Base-by-base conservation (phyloP, 1,284 basidiomycete species). In the Porogramme epimiltina region DNA sequence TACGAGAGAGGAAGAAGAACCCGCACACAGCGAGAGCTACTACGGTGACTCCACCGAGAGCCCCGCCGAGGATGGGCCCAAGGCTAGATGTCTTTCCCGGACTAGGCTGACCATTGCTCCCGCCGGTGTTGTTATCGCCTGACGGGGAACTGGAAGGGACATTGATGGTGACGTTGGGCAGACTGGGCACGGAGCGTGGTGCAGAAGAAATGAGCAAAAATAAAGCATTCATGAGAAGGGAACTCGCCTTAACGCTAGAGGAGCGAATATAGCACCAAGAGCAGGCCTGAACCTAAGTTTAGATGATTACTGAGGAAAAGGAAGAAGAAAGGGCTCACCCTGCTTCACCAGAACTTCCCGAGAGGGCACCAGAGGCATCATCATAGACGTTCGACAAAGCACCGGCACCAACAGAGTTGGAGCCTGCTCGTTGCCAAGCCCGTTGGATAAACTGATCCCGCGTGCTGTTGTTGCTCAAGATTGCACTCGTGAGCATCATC, bases 191-290 rank as follows among this genome's bases (percentile, higher is more conserved):
- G n/a, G n/a, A 6, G 33, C 20, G 43, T 61, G 60, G 9, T 54
- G 54, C 18, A 15, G 44, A 39, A 63, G n/a, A 18, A 26, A 58
- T 60, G 47, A n/a, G 40, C 26, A 20, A 9, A 23, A 16, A 37
- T 9, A 18, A n/a, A 13, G 8, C 13, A 13, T 8, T 9, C 8
- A 31, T 31, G 28, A 31, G 42, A 5, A 15, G 4, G 4, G 15
- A 0, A 47, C 61, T 47, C 42, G 62, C 62, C 38, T 59, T 33
- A 65, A 48, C 2, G 62, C 63, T 16, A 65, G 48, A 9, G 54
- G 52, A 1, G 63, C 51, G 50, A 58, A 65, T 48, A 63, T 44
- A 3, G 57, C 62, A 5, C 63, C 63, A 9, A 56, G 46, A 8
- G 54, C 59, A 8, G 63, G 57, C n/a, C 63, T 65, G 31, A 22